Evolutionary conservation across 441 rosid genomes (phyloP).

Genomic region (Erodium trifolium): DNA sequence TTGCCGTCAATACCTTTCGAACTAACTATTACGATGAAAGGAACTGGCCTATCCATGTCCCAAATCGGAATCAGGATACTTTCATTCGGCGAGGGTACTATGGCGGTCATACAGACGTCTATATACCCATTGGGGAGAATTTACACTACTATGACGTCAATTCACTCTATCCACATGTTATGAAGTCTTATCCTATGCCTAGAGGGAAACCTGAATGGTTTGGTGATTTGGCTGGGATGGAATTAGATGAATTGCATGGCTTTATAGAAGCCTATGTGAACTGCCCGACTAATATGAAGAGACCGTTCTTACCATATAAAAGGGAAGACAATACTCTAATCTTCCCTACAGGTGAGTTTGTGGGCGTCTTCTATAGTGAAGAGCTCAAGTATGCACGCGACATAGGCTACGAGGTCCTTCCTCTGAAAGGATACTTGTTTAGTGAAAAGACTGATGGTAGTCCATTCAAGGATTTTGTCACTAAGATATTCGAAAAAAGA

Average conservation of each 20-base stretch:
- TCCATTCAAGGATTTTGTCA: background rate
- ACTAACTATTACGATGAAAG: background rate
- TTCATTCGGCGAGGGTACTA: constrained; percentile 13
- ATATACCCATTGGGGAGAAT: background rate
- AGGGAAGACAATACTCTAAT: background rate
- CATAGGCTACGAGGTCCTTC: background rate
- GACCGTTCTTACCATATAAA: background rate
- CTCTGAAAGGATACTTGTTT: background rate
- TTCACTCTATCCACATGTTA: background rate
- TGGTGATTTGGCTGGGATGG: background rate
- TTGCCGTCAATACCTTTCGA: background rate
- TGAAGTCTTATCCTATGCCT: background rate
- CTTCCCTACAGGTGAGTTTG: background rate
- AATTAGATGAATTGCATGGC: background rate
- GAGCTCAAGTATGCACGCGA: background rate
- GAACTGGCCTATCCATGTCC: constrained; percentile 5
- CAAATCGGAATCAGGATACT: constrained; percentile 7
- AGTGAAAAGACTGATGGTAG: background rate
- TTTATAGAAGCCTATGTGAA: background rate
- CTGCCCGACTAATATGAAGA: background rate
- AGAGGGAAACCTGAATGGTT: background rate
- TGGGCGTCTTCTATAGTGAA: background rate
- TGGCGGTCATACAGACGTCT: constrained; percentile 6
- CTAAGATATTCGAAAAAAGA: background rate
- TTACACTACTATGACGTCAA: background rate